phyloP scores from a whole-genome alignment of 2,329 filamentous ascomycete species.

The Celoporthe dispersa region DNA sequence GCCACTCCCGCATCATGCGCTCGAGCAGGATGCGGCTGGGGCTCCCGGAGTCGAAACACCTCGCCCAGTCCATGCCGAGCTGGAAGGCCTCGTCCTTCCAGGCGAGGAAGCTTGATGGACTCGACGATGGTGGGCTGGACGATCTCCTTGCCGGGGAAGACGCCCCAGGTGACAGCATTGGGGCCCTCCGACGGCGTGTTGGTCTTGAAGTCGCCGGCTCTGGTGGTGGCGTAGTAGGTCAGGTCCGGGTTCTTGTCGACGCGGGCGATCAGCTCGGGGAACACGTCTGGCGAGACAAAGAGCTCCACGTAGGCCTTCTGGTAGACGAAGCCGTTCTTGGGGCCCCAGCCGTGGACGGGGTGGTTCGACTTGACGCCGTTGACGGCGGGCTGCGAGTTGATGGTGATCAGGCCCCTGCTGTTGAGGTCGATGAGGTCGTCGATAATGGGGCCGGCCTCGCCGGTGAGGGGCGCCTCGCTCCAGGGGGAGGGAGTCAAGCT shows the following conservation, averaged over 20 bases:
- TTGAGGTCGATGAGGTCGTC: slow-evolving; percentile 81
- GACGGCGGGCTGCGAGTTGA: slow-evolving; percentile 97
- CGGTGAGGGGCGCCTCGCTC: slow-evolving; percentile 87
- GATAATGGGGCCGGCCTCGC: slow-evolving; percentile 80
- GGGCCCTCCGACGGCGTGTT: slow-evolving; percentile 86
- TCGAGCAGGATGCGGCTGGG: slow-evolving; percentile 81
- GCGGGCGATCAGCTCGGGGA: slow-evolving; percentile 75
- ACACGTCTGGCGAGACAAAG: slow-evolving; percentile 79
- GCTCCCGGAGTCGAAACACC: slow-evolving; percentile 79
- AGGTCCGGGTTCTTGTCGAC: slow-evolving; percentile 80
- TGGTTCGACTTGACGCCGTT: slow-evolving; percentile 88
- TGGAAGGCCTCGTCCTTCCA: slow-evolving; percentile 99
- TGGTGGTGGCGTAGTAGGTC: slow-evolving; percentile 93
- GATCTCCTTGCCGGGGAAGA: slow-evolving; percentile 98
- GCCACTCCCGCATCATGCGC: slow-evolving; percentile 86
- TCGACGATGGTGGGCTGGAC: slow-evolving; percentile 99
- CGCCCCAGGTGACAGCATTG: slow-evolving; percentile 99
- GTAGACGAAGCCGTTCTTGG: slow-evolving; percentile 93
- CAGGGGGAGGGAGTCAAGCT: slow-evolving; percentile 85
- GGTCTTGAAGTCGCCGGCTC: slow-evolving; percentile 77
- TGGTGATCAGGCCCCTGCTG: slow-evolving; percentile 83
- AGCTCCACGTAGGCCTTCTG: slow-evolving; percentile 98
- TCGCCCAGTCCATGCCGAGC: slow-evolving; percentile 90
- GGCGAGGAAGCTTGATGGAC: slow-evolving; percentile 94
- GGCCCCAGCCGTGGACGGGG: slow-evolving; percentile 90